These are phyloP conservation scores for Zangia roseola DNA, from an alignment of 768 basidiomycete genomes.

Conservation along the genomic window DNA sequence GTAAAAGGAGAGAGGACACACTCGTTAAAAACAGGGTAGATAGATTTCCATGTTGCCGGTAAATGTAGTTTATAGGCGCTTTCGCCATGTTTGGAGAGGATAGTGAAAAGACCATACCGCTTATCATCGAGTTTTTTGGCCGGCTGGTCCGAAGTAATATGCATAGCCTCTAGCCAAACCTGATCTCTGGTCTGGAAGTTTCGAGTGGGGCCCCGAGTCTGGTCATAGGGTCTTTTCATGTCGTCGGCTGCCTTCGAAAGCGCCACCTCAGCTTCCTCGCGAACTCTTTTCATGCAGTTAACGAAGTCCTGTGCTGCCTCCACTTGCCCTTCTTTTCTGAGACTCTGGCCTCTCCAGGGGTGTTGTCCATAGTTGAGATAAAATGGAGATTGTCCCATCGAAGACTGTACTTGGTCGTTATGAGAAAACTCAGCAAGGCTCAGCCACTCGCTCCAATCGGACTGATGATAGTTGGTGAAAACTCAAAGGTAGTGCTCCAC, in stretches of 20 bases:
- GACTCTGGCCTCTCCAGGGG: too few species aligned
- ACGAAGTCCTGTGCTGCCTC: neutral
- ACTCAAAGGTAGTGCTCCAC: conserved; percentile 38
- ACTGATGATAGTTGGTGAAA: conserved; percentile 32
- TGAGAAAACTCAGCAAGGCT: neutral
- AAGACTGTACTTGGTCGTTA: too few species aligned
- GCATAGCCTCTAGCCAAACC: neutral
- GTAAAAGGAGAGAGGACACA: neutral
- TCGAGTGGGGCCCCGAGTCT: neutral
- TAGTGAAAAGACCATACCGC: neutral
- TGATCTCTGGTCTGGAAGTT: neutral
- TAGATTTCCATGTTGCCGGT: neutral
- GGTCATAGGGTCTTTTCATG: neutral
- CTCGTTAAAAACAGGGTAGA: neutral
- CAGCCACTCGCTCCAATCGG: conserved; percentile 32
- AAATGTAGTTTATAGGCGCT: neutral
- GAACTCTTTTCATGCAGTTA: neutral
- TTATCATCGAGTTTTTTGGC: neutral
- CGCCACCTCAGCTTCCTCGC: neutral
- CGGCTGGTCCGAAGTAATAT: neutral
- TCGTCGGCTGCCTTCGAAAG: neutral
- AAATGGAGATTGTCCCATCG: conserved; percentile 32
- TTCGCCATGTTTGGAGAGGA: neutral
- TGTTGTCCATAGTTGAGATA: conserved; percentile 4
- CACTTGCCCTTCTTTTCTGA: conserved; percentile 1